A percentile compares a stretch with the other conserved stretches of the same genome.
Conservation (phyloP, 2,329 filamentous ascomycete genomes). For the Exserohilum rostratum region DNA sequence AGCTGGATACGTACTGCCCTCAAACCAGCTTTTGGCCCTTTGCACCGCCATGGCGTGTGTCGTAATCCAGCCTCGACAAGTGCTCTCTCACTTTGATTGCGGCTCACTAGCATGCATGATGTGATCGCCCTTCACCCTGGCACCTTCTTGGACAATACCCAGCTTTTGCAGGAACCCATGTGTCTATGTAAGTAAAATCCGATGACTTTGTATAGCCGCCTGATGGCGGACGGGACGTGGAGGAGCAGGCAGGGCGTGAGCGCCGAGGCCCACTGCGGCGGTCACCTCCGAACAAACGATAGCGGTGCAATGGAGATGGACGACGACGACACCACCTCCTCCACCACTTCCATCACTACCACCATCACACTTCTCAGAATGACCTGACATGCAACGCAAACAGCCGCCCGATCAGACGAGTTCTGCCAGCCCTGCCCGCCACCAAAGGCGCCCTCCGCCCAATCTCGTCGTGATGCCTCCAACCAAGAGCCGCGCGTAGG, state of each 20-base stretch:
- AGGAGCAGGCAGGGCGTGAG: background rate
- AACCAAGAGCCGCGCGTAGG: conserved; percentile 15
- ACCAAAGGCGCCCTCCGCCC: background rate
- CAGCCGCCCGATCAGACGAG: background rate
- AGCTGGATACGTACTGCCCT: background rate
- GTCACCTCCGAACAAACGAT: background rate
- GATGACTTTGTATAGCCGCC: background rate
- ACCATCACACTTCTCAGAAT: background rate
- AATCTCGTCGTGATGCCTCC: background rate
- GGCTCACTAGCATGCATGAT: conserved; percentile 10
- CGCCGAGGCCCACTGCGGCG: background rate
- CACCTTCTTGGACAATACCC: conserved; percentile 7
- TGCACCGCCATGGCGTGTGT: background rate
- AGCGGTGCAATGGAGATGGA: background rate
- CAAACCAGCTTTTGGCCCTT: background rate
- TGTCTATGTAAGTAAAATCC: background rate
- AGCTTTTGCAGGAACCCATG: conserved; percentile 19
- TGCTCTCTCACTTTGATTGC: background rate
- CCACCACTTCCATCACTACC: background rate
- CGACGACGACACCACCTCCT: background rate
- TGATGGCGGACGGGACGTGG: too few relatives aligned
- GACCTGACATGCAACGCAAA: background rate
- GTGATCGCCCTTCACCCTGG: conserved; percentile 11
- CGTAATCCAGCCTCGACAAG: background rate
- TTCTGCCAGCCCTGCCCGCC: background rate